phyloP scores from a whole-genome alignment of 2,329 filamentous ascomycete species.

The Pseudogymnoascus sp. region DNA sequence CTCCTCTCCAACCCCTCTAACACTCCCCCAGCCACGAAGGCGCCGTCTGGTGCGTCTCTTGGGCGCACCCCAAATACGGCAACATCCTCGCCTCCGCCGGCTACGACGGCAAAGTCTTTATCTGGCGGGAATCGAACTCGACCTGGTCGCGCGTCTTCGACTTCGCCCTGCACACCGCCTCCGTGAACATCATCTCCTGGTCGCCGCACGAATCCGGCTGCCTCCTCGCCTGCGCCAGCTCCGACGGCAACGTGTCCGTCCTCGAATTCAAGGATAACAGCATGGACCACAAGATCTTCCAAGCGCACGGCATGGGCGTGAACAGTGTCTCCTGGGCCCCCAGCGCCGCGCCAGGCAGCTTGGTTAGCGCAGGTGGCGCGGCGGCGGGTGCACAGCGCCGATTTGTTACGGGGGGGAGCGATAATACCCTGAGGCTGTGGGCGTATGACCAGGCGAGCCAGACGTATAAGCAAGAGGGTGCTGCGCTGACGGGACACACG shows the following conservation, averaged over 20 bases:
- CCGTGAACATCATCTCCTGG: slow-evolving; percentile 95
- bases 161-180: slow-evolving; percentile 87
- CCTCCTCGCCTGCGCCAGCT: slow-evolving; percentile 86
- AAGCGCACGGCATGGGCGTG: slow-evolving; percentile 85
- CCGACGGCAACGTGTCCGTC: slow-evolving; percentile 86
- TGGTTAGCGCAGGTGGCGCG: slow-evolving; percentile 62
- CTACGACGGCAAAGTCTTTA: slow-evolving; percentile 96
- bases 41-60: slow-evolving; percentile 94
- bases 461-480: slow-evolving; percentile 52
- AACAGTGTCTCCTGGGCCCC: slow-evolving; percentile 97
- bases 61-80: slow-evolving; percentile 97
- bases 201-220: slow-evolving; percentile 95
- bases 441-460: slow-evolving; percentile 58
- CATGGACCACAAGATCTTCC: slow-evolving; percentile 83
- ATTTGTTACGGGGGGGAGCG: slow-evolving; percentile 90
- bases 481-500: slow-evolving; percentile 67
- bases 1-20: slow-evolving; percentile 15
- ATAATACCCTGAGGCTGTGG: slow-evolving; percentile 94
- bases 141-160: slow-evolving; percentile 85
- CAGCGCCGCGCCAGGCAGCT: slow-evolving; percentile 70
- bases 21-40: slow-evolving; percentile 70
- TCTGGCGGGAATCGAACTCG: slow-evolving; percentile 80
- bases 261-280: slow-evolving; percentile 95
- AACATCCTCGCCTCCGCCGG: slow-evolving; percentile 92
- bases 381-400: slow-evolving; percentile 59